Conservation (phyloP, 495 filamentous ascomycete species). For the Penicillium robsamsonii region DNA sequence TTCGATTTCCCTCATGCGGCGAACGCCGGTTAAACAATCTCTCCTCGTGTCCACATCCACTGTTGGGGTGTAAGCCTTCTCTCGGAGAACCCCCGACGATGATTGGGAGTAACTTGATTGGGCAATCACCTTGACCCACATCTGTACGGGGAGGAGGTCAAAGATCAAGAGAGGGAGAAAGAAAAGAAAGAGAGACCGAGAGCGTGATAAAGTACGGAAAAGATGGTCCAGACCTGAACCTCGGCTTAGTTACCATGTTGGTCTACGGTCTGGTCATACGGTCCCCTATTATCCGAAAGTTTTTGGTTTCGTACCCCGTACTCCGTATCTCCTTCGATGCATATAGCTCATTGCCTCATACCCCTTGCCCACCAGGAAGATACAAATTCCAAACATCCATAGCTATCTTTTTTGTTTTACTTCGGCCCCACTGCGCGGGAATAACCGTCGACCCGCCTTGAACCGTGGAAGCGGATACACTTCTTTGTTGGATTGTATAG, state of each 20-base stretch:
- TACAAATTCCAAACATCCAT: neutral
- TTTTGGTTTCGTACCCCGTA: neutral
- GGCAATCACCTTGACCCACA: neutral
- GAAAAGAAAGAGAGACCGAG: neutral
- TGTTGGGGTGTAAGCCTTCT: neutral
- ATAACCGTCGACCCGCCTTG: conserved; percentile 9
- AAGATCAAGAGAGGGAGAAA: neutral
- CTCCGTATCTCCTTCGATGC: neutral
- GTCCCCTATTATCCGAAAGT: neutral
- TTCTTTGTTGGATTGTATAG: neutral
- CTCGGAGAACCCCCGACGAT: neutral
- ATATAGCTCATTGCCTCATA: neutral
- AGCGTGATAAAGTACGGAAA: neutral
- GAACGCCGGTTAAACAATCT: neutral
- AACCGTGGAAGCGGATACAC: neutral
- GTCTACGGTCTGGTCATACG: conserved; percentile 1
- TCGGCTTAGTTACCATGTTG: conserved; percentile 7
- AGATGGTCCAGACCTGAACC: neutral
- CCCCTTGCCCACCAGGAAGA: neutral
- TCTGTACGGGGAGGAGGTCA: neutral
- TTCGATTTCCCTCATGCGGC: neutral
- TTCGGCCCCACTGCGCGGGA: conserved; percentile 10
- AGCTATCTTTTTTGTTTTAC: neutral
- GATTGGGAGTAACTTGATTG: neutral
- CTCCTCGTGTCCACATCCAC: conserved; percentile 2